These are phyloP conservation scores for Gracilaria caudata DNA, from an alignment of 23 red algal genomes.

Conservation along the genomic window DNA sequence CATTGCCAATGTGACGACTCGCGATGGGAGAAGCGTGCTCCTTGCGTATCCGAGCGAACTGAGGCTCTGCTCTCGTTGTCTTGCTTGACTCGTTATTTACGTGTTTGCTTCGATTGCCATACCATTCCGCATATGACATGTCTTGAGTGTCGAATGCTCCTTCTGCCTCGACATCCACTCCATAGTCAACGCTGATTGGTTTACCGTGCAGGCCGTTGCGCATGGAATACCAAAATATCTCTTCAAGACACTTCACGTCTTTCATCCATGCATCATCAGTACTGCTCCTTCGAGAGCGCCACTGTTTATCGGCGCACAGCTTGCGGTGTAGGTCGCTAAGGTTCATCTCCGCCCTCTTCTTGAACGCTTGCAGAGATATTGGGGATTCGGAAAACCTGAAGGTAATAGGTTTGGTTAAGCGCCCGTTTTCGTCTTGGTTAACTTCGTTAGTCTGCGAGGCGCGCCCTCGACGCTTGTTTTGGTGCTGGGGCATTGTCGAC, in stretches of 20 bases:
- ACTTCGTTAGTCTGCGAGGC: neutral
- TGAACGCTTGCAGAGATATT: constrained; percentile 29
- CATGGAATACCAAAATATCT: constrained; percentile 54
- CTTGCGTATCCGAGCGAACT: neutral
- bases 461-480: neutral
- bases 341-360: neutral
- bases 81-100: neutral
- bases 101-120: constrained; percentile 1
- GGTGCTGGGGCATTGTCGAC: neutral
- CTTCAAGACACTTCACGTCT: constrained; percentile 11
- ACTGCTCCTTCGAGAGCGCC: neutral
- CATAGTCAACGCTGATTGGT: constrained; percentile 43
- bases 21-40: neutral
- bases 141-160: constrained; percentile 55
- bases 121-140: constrained; percentile 57
- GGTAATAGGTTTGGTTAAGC: constrained; percentile 26
- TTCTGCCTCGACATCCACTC: constrained; percentile 71
- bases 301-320: neutral
- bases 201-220: constrained; percentile 29
- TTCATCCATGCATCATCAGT: constrained; percentile 12
- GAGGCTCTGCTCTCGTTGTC: neutral
- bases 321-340: neutral
- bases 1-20: constrained; percentile 55
- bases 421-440: constrained; percentile 33
- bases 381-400: constrained; percentile 38